A percentile compares a stretch with the other conserved stretches of the same genome.
Evolutionary conservation across 1,139 yeast genomes (phyloP).

Genomic region (Debaryomyces robertsiae): DNA sequence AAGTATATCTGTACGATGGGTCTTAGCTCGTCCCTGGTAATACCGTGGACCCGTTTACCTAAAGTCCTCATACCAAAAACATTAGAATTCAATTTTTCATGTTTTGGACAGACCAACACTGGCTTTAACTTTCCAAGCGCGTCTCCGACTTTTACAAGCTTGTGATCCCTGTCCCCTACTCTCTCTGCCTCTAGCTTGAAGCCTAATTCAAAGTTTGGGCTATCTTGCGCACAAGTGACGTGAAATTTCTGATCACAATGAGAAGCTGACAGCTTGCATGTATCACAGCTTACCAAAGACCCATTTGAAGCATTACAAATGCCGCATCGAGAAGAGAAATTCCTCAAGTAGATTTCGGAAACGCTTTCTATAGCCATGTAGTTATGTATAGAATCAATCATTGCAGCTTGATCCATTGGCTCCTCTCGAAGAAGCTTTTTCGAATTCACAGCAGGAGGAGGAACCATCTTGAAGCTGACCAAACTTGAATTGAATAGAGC

Average conservation of each 20-base stretch:
- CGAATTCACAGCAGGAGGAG: slow-evolving; percentile 9
- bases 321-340: slow-evolving; percentile 24
- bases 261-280: slow-evolving; percentile 21
- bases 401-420: slow-evolving; percentile 12
- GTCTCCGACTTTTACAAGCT: slow-evolving; percentile 29
- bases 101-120: slow-evolving; percentile 45
- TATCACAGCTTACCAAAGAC: slow-evolving; percentile 32
- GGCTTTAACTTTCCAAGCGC: slow-evolving; percentile 46
- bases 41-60: slow-evolving; percentile 36
- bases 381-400: slow-evolving; percentile 22
- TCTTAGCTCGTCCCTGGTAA: slow-evolving; percentile 26
- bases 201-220: slow-evolving; percentile 45
- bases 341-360: slow-evolving; percentile 29
- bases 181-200: slow-evolving; percentile 38
- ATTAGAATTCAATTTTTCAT: slow-evolving; percentile 22
- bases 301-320: slow-evolving; percentile 37
- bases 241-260: slow-evolving; percentile 41
- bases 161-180: slow-evolving; percentile 22
- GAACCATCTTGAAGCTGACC: slow-evolving; percentile 23
- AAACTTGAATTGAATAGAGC: slow-evolving; percentile 51
- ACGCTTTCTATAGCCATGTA: slow-evolving; percentile 33
- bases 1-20: slow-evolving; percentile 47
- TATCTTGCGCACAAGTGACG: slow-evolving; percentile 67
- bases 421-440: slow-evolving; percentile 14
- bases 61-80: slow-evolving; percentile 26